These are phyloP conservation scores for Plasmopara halstedii DNA, from an alignment of 352 stramenopile species.

Conservation along the genomic window DNA sequence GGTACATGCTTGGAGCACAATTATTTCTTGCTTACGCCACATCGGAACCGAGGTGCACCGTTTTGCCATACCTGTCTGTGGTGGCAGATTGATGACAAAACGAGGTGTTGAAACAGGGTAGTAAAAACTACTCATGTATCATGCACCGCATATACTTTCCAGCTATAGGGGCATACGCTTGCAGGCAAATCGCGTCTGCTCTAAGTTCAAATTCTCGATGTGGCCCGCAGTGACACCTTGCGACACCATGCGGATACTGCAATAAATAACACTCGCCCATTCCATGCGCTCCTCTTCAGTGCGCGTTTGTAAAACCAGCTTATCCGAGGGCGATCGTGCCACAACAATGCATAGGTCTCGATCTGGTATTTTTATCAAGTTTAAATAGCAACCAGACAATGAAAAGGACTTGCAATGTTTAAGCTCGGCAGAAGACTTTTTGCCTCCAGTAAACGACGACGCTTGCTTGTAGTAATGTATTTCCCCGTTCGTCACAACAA, in stretches of 20 bases:
- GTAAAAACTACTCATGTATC: no score
- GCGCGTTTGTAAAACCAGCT: conserved; percentile 66
- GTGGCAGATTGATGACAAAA: no score
- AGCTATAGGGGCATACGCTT: no score
- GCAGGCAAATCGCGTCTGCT: no score
- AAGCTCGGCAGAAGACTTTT: conserved; percentile 31
- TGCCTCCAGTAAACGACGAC: conserved; percentile 19
- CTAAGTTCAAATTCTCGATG: conserved; percentile 67
- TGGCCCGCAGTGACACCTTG: conserved; percentile 78
- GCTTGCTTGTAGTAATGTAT: conserved; percentile 83
- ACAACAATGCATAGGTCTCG: conserved; percentile 78
- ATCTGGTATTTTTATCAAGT: conserved; percentile 61
- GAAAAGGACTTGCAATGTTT: conserved; percentile 83
- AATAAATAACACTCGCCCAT: conserved; percentile 84
- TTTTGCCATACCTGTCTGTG: no score
- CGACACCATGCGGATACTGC: conserved; percentile 81
- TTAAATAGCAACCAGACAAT: conserved; percentile 78
- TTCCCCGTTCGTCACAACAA: conserved; percentile 73
- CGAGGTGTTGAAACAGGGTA: no score
- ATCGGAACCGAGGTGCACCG: no score
- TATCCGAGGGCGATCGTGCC: conserved; percentile 76
- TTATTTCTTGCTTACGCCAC: no score
- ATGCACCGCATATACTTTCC: no score
- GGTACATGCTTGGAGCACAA: no score
- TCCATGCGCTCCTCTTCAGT: conserved; percentile 75